Base-by-base conservation (phyloP, 2,329 filamentous ascomycete genomes). In the Talaromyces sp. region DNA sequence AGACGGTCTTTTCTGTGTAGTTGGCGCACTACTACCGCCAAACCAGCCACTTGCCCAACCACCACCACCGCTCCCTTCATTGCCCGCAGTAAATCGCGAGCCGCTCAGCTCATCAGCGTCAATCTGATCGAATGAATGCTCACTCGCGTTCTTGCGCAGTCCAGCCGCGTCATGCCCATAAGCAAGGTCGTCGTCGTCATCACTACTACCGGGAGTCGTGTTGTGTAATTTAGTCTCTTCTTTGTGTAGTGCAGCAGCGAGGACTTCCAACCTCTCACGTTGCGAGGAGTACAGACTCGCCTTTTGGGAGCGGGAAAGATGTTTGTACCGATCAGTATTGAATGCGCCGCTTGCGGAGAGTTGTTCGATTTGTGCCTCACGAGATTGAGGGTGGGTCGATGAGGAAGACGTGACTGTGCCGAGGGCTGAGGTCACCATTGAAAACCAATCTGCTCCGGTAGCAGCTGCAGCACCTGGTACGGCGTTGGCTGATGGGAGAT, bases 111-210 rank as follows among this genome's bases (percentile, higher is more conserved):
- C 89, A 73, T 93, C 90, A 39, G 89, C 87, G 68, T 95, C 90
- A 70, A 96, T 91, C 75, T 92, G 91, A 73, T 96, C 93, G 73
- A 97, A 97, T 71, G 96, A 94, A 22, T 86, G 87, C 74, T 97
- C 93, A 75, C 91, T 96, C 68, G 88, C 88, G 73, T 91, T 94
- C 80, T 94, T 94, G 71, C 87, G 89, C 71, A 96, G 67, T 9
- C 71, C 69, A 10, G 68, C 66, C 6, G 59, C 45, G 22, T 25
- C 49, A 15, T 33, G 67, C 7, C 79, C 79, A 62, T 80, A 81
- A 31, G 79, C 78, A 15, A 81, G 73, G 52, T 77, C 77, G 15
- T 78, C 76, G 52, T 70, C 73, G 17, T 69, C 74, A 1, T 71
- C 75, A 58, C 61, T 57, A 47, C 49, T 56, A 13, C 61, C 49